These are phyloP conservation scores for Fusarium sp. DNA, from an alignment of 2,329 filamentous ascomycete genomes.

Conservation along the genomic window DNA sequence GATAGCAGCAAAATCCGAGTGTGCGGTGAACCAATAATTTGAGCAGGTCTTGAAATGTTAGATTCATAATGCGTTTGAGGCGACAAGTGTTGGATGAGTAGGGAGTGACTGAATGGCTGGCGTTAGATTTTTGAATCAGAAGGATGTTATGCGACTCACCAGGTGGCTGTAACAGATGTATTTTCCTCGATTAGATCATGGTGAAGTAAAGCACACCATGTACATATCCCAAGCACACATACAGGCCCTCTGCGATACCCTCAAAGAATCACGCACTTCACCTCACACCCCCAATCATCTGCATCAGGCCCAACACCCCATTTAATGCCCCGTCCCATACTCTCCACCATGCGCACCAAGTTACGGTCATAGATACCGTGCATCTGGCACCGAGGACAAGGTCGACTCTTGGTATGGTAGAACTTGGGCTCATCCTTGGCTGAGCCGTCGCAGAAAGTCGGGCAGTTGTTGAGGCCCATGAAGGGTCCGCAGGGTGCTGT, in stretches of 20 bases:
- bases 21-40: neutral
- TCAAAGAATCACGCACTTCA: constrained; percentile 54
- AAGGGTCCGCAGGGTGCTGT: constrained; percentile 61
- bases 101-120: neutral
- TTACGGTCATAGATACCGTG: constrained; percentile 62
- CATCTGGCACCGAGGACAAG: constrained; percentile 59
- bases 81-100: neutral
- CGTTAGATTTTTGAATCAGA: neutral
- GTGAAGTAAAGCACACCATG: neutral
- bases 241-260: neutral
- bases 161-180: neutral
- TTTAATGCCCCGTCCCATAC: constrained; percentile 59
- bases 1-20: neutral
- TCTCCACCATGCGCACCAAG: constrained; percentile 59
- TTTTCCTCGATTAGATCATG: neutral
- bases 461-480: constrained; percentile 64
- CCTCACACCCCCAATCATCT: constrained; percentile 54
- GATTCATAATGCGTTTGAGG: neutral
- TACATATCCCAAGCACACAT: neutral
- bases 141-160: neutral
- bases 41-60: neutral
- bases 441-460: constrained; percentile 55
- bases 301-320: constrained; percentile 61
- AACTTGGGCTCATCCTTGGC: constrained; percentile 54
- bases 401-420: constrained; percentile 53